A percentile compares a stretch with the other conserved stretches of the same genome.
Evolutionary conservation across 352 stramenopile genomes (phyloP).

Genomic region (Phytophthora foliorum): DNA sequence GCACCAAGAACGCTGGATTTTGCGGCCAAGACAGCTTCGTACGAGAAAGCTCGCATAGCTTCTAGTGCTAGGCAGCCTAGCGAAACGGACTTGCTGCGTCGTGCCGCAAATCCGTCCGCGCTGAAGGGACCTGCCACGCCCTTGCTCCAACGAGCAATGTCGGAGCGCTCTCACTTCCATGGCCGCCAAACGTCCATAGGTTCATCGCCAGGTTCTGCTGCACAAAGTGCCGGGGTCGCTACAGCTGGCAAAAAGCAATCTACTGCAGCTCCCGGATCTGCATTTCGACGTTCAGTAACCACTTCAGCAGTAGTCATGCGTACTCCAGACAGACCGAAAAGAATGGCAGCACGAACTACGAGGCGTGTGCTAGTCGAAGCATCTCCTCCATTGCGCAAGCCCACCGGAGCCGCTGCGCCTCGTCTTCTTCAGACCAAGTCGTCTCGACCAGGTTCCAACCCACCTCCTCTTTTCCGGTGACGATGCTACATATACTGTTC

Average conservation of each 20-base stretch:
- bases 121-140: slow-evolving; percentile 8
- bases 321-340: slow-evolving; percentile 81
- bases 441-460: slow-evolving; percentile 21
- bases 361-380: slow-evolving; percentile 74
- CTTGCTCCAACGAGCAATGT: slow-evolving; percentile 20
- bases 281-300: slow-evolving; percentile 17
- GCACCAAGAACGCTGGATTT: slow-evolving; percentile 2
- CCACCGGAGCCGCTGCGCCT: slow-evolving; percentile 30
- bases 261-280: slow-evolving; percentile 2
- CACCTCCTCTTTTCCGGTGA: slow-evolving; percentile 44
- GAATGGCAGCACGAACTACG: slow-evolving; percentile 46
- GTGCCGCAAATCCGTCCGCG: slow-evolving; percentile 10
- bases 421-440: slow-evolving; percentile 39
- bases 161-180: slow-evolving; percentile 23
- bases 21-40: not conserved
- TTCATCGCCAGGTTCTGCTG: slow-evolving; percentile 8
- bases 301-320: slow-evolving; percentile 69
- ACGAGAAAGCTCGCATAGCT: not conserved
- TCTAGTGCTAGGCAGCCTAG: slow-evolving; percentile 2
- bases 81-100: slow-evolving; percentile 20
- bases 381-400: slow-evolving; percentile 76
- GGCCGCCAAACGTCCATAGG: slow-evolving; percentile 11
- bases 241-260: slow-evolving; percentile 18
- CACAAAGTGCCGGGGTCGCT: slow-evolving; percentile 1
- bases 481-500: not conserved